Base-by-base conservation (phyloP, 1,284 basidiomycete genomes). In the Melampsora abietis-canadensis region DNA sequence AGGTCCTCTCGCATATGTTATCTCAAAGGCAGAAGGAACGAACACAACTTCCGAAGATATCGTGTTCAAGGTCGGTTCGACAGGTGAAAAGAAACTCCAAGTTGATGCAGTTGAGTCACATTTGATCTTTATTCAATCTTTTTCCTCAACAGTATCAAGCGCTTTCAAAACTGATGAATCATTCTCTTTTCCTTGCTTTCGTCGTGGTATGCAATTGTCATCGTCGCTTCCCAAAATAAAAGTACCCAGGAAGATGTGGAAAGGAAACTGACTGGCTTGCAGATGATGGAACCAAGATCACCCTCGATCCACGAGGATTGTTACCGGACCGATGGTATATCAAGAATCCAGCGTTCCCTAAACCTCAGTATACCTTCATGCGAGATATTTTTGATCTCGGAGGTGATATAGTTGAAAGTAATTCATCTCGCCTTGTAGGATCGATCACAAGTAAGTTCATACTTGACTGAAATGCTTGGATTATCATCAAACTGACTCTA, bases 11-110 rank as follows among this genome's bases (percentile, higher is more conserved):
- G 34, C 44, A 24, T 69, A 69, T 48, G 46, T 61, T 17, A 69
- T 69, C 34, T 63, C 68, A 44, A 54, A 63, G 15, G 47, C 31
- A 34, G 57, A 24, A 12, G 59, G 59, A 4, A 24, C 31, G 12
- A 69, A 30, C 24, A 24, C 61, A 0, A 62, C 68, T 7, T 17
- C 37, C 14, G 47, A 69, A 30, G 68, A 69, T 21, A 48, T 62
- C 24, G 24, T 69, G 7, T 44, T 69, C 31, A 37, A 69, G 37
- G 40, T 47, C 37, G 68, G 54, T 37, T 30, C 47, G 19, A 61
- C 68, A 17, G 68, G 68, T 24, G 12, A 69, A 44, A 69, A 61
- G 27, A 69, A 69, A 48, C 15, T 69, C 10, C 59, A 31, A 69
- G 46, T 69, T 34, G 68, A 69, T 62, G 40, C 59, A 14, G 68